Conservation (phyloP, 495 filamentous ascomycete genomes). For the Penicillium crystallinum region DNA sequence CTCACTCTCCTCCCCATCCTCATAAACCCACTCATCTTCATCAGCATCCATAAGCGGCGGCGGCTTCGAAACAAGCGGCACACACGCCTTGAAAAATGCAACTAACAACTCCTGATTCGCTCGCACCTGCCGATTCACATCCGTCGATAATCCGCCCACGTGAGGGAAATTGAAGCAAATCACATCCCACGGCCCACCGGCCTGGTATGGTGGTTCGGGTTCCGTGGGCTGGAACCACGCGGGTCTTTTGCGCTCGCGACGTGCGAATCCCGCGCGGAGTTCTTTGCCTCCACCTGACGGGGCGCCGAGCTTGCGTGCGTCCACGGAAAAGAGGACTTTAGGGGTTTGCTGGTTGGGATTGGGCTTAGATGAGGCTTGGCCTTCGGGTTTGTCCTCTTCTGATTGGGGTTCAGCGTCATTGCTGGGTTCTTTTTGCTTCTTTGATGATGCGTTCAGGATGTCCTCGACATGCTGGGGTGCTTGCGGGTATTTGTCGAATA, state of each 20-base stretch:
- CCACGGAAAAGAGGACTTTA: constrained; percentile 62
- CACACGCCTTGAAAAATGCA: constrained; percentile 65
- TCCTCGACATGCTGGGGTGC: constrained; percentile 53
- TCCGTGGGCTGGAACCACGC: constrained; percentile 24
- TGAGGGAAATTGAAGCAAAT: constrained; percentile 97
- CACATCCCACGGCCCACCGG: constrained; percentile 56
- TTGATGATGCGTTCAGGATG: constrained; percentile 30
- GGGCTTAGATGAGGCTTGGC: not conserved
- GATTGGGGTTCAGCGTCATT: not conserved
- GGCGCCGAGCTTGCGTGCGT: constrained; percentile 65
- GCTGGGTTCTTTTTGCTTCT: constrained; percentile 4
- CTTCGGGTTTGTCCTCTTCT: constrained; percentile 1
- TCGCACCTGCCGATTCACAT: constrained; percentile 91
- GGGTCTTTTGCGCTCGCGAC: constrained; percentile 25
- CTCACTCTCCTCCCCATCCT: constrained; percentile 18
- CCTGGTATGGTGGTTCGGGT: not conserved
- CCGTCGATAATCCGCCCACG: constrained; percentile 82
- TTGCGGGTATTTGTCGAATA: constrained; percentile 74
- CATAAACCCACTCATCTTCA: constrained; percentile 18
- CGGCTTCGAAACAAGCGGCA: constrained; percentile 43
- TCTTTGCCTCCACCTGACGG: constrained; percentile 38
- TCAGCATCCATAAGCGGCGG: constrained; percentile 25
- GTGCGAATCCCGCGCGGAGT: constrained; percentile 29
- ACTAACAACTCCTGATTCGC: constrained; percentile 88
- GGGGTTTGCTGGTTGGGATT: not conserved